Evolutionary conservation across 2,329 filamentous ascomycete genomes (phyloP), one percentile per base, ranked within the genome.

Genomic region (Microthyrium microscopicum): DNA sequence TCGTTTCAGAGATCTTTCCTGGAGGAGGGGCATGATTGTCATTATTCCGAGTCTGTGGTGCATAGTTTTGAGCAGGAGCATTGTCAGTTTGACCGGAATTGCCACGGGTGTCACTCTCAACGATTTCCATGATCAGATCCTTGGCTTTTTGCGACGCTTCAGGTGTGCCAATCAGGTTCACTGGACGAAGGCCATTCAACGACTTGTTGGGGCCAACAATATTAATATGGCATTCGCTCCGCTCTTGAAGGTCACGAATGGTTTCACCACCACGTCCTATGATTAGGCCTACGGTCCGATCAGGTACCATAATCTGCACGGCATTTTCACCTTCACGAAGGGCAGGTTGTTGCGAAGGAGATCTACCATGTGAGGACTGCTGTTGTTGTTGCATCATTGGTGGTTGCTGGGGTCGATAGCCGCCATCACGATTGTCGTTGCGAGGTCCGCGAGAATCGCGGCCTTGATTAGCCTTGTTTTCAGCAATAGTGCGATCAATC

Each of bases 231-330:
- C 84, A 93, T n/a, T 80, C 81, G 46, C 80, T 89, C 40, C 81
- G 70, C 53, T 93, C 84, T 57, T 93, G 85, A 17, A 93, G 64
- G 51, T 93, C 84, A 48, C 83, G 76, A 47, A 93, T 93, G 2
- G 84, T 93, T 58, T 93, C 84, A 38, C 84, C 84, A 26, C 82
- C 82, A 44, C 84, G 78, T n/a, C 84, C 84, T 49, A 93, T 93
- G 45, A 93, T 93, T 29, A 93, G 64, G 33, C 84, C 84, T 39
- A 93, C 84, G 6, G 84, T 93, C 47, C 83, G 77, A 57, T 93
- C 84, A 29, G 84, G 84, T 13, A 93, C 84, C 80, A 92, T 89
- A 47, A 93, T 91, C 55, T 92, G 82, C 50, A 84, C 74, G 49
- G 75, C 81, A 45, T 87, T 79, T 53, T 92, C 84, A 39, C 77